Evolutionary conservation across 495 filamentous ascomycete species (phyloP).

Genomic region (Hypoxylon intermedium): DNA sequence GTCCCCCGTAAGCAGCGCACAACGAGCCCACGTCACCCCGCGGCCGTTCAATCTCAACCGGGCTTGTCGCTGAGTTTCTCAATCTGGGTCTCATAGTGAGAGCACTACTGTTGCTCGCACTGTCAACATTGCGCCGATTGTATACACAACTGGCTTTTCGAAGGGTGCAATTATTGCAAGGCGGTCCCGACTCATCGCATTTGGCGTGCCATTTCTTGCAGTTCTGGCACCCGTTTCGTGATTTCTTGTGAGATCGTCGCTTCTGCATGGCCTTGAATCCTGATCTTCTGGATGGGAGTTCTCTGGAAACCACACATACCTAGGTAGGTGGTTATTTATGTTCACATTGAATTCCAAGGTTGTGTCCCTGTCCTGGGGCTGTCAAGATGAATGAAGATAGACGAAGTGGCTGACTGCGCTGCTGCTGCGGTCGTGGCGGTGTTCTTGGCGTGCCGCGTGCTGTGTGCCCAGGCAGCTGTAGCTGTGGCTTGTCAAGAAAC

Average conservation of each 20-base stretch:
- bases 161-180: slow-evolving; percentile 46
- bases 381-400: too few relatives aligned
- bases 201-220: slow-evolving; percentile 52
- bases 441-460: too few relatives aligned
- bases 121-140: slow-evolving; percentile 25
- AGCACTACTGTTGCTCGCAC: not conserved
- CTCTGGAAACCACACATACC: too few relatives aligned
- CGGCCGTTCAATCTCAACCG: slow-evolving; percentile 16
- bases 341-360: too few relatives aligned
- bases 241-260: slow-evolving; percentile 48
- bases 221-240: slow-evolving; percentile 47
- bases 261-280: slow-evolving; percentile 39
- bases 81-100: slow-evolving; percentile 13
- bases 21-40: slow-evolving; percentile 24
- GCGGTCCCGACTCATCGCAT: slow-evolving; percentile 47
- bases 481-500: too few relatives aligned
- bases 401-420: too few relatives aligned
- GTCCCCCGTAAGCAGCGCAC: slow-evolving; percentile 33
- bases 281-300: not conserved
- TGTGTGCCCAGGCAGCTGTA: too few relatives aligned
- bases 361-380: too few relatives aligned
- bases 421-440: too few relatives aligned
- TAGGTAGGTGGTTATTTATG: too few relatives aligned
- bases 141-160: slow-evolving; percentile 43
- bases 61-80: not conserved